Percentiles rank a stretch among this genome's conserved stretches.
These are phyloP conservation scores for Zea mays DNA, from an alignment of 176 grass and related monocot genomes.

Conservation along the genomic window Zm-B73-REFERENCE-NAM-5.0 NC_050100.1:192957501-192958000, in stretches of 20 bases:
- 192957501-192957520: slow-evolving; percentile 14
- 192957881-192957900: not conserved
- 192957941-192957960: not conserved
- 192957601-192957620: not conserved
- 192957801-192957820: not conserved
- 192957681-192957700: slow-evolving; percentile 19
- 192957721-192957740: slow-evolving; percentile 30
- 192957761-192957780: not conserved
- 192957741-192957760: slow-evolving; percentile 2
- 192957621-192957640: not conserved
- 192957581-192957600: not conserved
- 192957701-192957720: slow-evolving; percentile 25
- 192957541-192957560: not conserved
- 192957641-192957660: not conserved
- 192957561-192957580: not conserved
- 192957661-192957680: not conserved
- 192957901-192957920: slow-evolving; percentile 26
- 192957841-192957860: not conserved
- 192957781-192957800: not conserved
- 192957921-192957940: slow-evolving; percentile 25
- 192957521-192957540: not conserved
- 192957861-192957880: slow-evolving; percentile 5
- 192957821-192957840: not conserved
- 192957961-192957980: slow-evolving; percentile 27
- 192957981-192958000: slow-evolving; percentile 33